A percentile compares a stretch with the other conserved stretches of the same genome.
phyloP scores from a whole-genome alignment of 805 yeast genomes.

The Wickerhamomyces tratensis region DNA sequence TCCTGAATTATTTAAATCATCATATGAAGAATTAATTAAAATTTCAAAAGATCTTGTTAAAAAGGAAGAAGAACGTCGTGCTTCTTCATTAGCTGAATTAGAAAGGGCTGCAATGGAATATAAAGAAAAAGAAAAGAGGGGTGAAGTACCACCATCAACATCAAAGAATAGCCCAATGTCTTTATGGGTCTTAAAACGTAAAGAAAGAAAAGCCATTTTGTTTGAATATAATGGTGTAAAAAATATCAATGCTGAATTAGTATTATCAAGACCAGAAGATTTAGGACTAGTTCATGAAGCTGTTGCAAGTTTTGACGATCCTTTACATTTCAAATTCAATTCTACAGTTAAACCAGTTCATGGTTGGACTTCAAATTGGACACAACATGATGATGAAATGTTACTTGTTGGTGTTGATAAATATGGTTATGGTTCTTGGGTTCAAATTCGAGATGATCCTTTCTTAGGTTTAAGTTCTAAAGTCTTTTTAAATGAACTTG shows the following conservation, averaged over 20 bases:
- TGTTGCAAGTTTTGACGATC: conserved; percentile 50
- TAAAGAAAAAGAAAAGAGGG: conserved; percentile 31
- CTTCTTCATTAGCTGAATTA: conserved; percentile 41
- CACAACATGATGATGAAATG: conserved; percentile 73
- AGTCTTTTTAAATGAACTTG: conserved; percentile 53
- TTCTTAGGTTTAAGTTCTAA: conserved; percentile 77
- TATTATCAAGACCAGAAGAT: conserved; percentile 78
- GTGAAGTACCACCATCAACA: conserved; percentile 17
- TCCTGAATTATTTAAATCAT: conserved; percentile 65
- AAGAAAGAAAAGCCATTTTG: conserved; percentile 81
- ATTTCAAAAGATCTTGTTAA: conserved; percentile 52
- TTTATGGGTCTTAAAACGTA: conserved; percentile 52
- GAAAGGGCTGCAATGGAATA: conserved; percentile 53
- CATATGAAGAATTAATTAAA: conserved; percentile 63
- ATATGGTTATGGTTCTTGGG: conserved; percentile 96
- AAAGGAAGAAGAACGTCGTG: conserved; percentile 57
- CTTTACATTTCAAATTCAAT: conserved; percentile 49
- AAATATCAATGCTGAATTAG: conserved; percentile 82
- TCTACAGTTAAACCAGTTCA: conserved; percentile 68
- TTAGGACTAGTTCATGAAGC: conserved; percentile 51
- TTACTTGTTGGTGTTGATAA: conserved; percentile 78
- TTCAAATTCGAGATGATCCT: conserved; percentile 92
- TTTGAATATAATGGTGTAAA: conserved; percentile 86
- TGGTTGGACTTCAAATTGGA: conserved; percentile 92
- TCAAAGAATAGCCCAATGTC: conserved; percentile 37